Percentiles rank a stretch among this genome's conserved stretches.
phyloP scores from a whole-genome alignment of 2,329 filamentous ascomycete genomes.

The Fusarium sp. region DNA sequence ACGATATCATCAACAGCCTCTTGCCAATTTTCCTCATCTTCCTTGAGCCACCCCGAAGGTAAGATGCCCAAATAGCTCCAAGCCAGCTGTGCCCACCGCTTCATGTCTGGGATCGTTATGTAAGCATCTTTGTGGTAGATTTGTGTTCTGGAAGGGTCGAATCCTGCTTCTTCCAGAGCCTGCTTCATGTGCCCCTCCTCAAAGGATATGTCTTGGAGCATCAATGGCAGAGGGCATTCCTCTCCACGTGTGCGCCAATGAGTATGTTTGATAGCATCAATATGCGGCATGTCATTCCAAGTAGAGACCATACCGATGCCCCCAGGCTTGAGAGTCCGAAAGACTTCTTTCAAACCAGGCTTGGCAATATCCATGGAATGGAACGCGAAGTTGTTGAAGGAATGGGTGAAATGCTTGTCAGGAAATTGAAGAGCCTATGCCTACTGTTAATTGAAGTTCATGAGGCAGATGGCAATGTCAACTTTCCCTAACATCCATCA shows the following conservation, averaged over 20 bases:
- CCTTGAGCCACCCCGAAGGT: not conserved
- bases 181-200: not conserved
- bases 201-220: not conserved
- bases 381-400: slow-evolving; percentile 6
- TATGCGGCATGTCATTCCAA: not conserved
- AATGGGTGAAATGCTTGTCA: slow-evolving; percentile 4
- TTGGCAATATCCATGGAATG: not conserved
- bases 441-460: fast-evolving
- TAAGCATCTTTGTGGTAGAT: not conserved
- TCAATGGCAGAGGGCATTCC: not conserved
- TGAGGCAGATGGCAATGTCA: fast-evolving
- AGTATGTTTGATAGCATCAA: not conserved
- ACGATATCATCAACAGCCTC: not conserved
- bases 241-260: not conserved
- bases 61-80: not conserved
- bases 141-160: not conserved
- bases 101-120: not conserved
- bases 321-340: not conserved
- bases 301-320: not conserved
- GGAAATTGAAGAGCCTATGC: not conserved
- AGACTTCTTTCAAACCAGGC: not conserved
- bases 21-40: not conserved
- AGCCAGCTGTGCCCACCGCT: not conserved
- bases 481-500: slow-evolving; percentile 7
- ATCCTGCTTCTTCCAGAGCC: not conserved